Base-by-base conservation (phyloP, 768 basidiomycete species). In the Leccinum boreale region DNA sequence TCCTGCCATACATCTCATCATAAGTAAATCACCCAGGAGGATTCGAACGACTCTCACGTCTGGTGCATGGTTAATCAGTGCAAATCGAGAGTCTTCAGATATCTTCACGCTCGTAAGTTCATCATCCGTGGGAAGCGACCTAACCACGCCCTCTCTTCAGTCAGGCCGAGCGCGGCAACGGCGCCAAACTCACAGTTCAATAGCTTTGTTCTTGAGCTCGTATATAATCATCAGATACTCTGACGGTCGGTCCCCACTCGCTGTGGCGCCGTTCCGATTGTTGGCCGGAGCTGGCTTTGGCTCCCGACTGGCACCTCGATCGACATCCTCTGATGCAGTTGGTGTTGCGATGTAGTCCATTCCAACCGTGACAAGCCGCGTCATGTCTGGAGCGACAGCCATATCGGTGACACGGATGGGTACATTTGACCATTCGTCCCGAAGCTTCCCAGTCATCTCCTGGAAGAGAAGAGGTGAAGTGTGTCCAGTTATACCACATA, bases 81-180 rank as follows among this genome's bases (percentile, higher is more conserved):
- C 92, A 67, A 85, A 92, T 60, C 85, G 87, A 31, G 93, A 96
- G 74, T 98, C 89, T 54, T 81, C 78, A 15, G 94, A 92, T 35
- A 95, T 79, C 71, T 86, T 89, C 64, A 97, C 86, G 71, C 92
- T 94, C 28, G 93, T 94, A 46, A 94, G 77, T 69, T 95, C 94
- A 26, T 89, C 90, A 47, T 86, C 85, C 63, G 89, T 73, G 35
- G 78, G 79, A 58, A 85, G 79, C 42, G 85, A 85, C 67, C 89
- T 90, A 62, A 54, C 12, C 21, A 60, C 42, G 58, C 56, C 28
- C 45, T 53, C 19, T 53, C 46, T 29, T 60, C 11, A 33, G 49
- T 62, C 33, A 58, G 47, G 17, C 46, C 42, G 44, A 55, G 65
- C 44, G 49, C 42, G 59, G 51, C 26, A 49, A 61, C 23, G 26